These are phyloP conservation scores for Leccinum truebloodii DNA, from an alignment of 768 basidiomycete genomes.

Conservation along the genomic window DNA sequence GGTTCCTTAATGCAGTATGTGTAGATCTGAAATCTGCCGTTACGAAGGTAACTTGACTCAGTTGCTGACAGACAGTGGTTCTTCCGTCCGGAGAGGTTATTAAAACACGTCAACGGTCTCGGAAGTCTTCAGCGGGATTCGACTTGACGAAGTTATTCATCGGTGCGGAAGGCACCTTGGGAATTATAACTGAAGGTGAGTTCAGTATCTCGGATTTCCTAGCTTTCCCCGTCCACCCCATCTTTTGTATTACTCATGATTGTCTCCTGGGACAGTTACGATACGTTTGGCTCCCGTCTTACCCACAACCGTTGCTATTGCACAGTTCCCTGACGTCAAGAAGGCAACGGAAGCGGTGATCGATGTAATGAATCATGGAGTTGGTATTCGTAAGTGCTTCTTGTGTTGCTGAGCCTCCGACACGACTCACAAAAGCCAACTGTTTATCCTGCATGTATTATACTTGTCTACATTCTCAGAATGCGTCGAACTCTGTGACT, in stretches of 20 bases:
- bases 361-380: constrained; percentile 69
- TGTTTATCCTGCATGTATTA: background rate
- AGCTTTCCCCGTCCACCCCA: background rate
- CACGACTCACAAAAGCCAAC: background rate
- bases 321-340: constrained; percentile 75
- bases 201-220: background rate
- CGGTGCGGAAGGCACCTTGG: constrained; percentile 80
- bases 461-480: constrained; percentile 41
- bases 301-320: constrained; percentile 81
- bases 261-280: constrained; percentile 51
- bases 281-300: constrained; percentile 78
- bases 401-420: background rate
- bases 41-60: background rate
- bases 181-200: constrained; percentile 84
- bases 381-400: constrained; percentile 66
- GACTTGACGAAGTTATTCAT: constrained; percentile 86
- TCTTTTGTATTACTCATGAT: background rate
- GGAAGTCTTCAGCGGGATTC: constrained; percentile 88
- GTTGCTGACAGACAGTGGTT: constrained; percentile 68
- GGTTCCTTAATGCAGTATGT: constrained; percentile 83
- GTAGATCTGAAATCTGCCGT: background rate
- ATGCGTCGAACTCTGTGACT: constrained; percentile 84
- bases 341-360: constrained; percentile 73
- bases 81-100: constrained; percentile 88
- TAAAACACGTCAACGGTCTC: constrained; percentile 75